Evolutionary conservation across 768 basidiomycete species (phyloP).

Genomic region (Lactifluus piperatus): DNA sequence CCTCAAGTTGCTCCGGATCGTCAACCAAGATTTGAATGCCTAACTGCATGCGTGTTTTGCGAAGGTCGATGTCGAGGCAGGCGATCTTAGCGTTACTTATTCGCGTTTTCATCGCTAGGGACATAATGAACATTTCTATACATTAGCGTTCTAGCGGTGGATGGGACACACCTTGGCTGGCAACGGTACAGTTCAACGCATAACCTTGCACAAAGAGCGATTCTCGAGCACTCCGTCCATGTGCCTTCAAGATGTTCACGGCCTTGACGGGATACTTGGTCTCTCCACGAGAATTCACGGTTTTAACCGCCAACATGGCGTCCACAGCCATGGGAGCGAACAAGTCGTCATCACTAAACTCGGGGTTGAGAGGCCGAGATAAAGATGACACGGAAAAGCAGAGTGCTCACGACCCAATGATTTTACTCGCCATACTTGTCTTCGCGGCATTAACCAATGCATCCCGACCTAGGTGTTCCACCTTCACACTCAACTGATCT

Average conservation of each 20-base stretch:
- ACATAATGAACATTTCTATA: not conserved
- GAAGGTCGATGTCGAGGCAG: slow-evolving; percentile 95
- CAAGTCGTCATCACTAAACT: slow-evolving; percentile 82
- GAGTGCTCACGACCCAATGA: slow-evolving; percentile 87
- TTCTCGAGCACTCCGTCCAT: slow-evolving; percentile 91
- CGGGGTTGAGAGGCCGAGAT: slow-evolving; percentile 2
- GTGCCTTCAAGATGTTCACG: slow-evolving; percentile 96
- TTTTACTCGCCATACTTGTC: slow-evolving; percentile 98
- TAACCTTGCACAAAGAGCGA: slow-evolving; percentile 94
- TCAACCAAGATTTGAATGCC: slow-evolving; percentile 97
- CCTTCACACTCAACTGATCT: slow-evolving; percentile 92
- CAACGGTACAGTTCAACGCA: slow-evolving; percentile 96
- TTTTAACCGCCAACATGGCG: slow-evolving; percentile 96
- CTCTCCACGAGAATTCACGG: slow-evolving; percentile 88
- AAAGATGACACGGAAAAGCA: not conserved
- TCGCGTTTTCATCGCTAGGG: slow-evolving; percentile 91
- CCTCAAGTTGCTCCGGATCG: slow-evolving; percentile 92
- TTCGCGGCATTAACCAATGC: slow-evolving; percentile 94
- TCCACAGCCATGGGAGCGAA: slow-evolving; percentile 99
- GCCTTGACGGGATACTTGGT: slow-evolving; percentile 99
- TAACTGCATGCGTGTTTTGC: slow-evolving; percentile 94
- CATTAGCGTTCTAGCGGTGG: not conserved
- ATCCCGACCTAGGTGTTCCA: slow-evolving; percentile 85
- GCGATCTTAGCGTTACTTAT: slow-evolving; percentile 94
- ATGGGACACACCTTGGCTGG: slow-evolving; percentile 77